phyloP scores from a whole-genome alignment of 2,329 filamentous ascomycete species.

The Botryotinia globosa region DNA sequence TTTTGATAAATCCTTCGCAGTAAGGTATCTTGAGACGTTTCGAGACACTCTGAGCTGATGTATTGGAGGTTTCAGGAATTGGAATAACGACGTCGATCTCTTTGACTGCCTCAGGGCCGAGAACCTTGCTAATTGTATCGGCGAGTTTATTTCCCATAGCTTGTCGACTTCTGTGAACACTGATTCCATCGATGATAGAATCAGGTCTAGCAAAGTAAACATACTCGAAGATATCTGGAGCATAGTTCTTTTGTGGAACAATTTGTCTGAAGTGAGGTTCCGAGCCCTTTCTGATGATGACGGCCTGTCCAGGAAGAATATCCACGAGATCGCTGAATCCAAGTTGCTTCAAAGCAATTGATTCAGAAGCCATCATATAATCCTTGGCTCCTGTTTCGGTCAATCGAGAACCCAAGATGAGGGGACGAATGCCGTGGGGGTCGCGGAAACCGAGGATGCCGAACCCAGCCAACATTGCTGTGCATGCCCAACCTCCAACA shows the following conservation, averaged over 20 bases:
- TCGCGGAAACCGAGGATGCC: slow-evolving; percentile 79
- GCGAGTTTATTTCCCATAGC: slow-evolving; percentile 85
- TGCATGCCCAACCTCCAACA: slow-evolving; percentile 75
- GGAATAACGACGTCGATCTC: slow-evolving; percentile 84
- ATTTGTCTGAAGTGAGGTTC: slow-evolving; percentile 75
- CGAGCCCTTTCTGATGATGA: slow-evolving; percentile 78
- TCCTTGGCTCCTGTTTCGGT: slow-evolving; percentile 64
- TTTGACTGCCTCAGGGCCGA: slow-evolving; percentile 66
- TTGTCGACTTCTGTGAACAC: slow-evolving; percentile 77
- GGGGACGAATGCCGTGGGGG: slow-evolving; percentile 76
- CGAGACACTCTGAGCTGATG: slow-evolving; percentile 74
- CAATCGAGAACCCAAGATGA: slow-evolving; percentile 72
- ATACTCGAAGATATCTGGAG: slow-evolving; percentile 83
- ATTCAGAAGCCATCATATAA: slow-evolving; percentile 91
- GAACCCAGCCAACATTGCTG: slow-evolving; percentile 78
- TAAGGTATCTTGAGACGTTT: slow-evolving; percentile 72
- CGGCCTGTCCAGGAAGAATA: slow-evolving; percentile 78
- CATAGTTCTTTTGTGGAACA: slow-evolving; percentile 63
- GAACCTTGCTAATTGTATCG: slow-evolving; percentile 62
- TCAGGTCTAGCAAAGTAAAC: slow-evolving; percentile 87
- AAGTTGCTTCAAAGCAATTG: slow-evolving; percentile 76
- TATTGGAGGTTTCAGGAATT: slow-evolving; percentile 80
- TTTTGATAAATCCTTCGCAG: slow-evolving; percentile 82
- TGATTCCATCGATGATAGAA: slow-evolving; percentile 81
- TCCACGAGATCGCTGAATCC: slow-evolving; percentile 75